Percentiles rank a stretch among this genome's conserved stretches.
phyloP scores from a whole-genome alignment of 2,329 filamentous ascomycete genomes.

The Cercospora sp. region DNA sequence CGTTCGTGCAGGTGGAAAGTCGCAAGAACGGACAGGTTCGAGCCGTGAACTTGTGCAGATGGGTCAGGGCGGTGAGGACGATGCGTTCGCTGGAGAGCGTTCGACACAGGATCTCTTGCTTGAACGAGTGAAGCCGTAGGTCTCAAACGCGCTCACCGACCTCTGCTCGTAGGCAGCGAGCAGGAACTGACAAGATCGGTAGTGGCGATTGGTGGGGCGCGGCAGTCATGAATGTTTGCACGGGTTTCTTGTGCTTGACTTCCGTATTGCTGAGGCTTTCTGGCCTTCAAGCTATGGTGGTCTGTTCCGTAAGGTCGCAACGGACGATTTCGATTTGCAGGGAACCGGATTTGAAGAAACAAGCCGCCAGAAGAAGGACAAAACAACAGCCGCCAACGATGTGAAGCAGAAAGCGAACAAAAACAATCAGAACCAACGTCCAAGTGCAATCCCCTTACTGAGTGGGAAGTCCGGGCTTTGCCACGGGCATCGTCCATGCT shows the following conservation, averaged over 20 bases:
- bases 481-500: conserved; percentile 18
- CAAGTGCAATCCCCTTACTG: conserved; percentile 20
- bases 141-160: not conserved
- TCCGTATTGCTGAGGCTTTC: not conserved
- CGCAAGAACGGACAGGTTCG: conserved; percentile 11
- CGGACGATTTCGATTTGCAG: not conserved
- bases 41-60: not conserved
- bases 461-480: conserved; percentile 12
- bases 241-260: not conserved
- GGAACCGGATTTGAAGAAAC: not conserved
- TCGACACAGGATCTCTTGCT: not conserved
- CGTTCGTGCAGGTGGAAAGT: conserved; percentile 10
- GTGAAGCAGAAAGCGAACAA: conserved; percentile 22
- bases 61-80: not conserved
- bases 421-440: conserved; percentile 24
- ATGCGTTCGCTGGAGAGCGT: not conserved
- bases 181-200: not conserved
- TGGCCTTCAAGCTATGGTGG: not conserved
- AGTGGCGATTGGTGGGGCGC: not conserved
- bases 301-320: not conserved
- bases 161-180: not conserved
- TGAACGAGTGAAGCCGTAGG: not conserved
- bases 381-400: conserved; percentile 24
- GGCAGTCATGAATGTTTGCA: not conserved
- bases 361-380: conserved; percentile 3